phyloP scores from a whole-genome alignment of 495 filamentous ascomycete genomes.

The Pyronema domesticum region DNA sequence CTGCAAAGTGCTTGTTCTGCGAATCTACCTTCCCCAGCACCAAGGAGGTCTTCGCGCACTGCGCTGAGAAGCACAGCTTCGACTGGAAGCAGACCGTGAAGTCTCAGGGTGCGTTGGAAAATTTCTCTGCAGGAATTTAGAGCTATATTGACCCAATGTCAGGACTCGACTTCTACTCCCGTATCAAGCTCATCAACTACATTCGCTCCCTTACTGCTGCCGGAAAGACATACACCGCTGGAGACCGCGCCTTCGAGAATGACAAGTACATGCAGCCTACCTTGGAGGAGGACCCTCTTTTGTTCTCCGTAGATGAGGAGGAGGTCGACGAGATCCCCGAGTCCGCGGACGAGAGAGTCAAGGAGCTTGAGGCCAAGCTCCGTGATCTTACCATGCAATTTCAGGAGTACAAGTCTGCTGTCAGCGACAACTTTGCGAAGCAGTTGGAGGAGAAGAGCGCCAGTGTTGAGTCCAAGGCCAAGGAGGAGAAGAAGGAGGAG shows the following conservation, averaged over 20 bases:
- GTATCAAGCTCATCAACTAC: constrained; percentile 74
- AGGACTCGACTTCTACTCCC: constrained; percentile 67
- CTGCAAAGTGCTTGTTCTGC: constrained; percentile 20
- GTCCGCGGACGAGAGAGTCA: constrained; percentile 34
- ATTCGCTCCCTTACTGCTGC: constrained; percentile 32
- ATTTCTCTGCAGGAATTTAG: neutral
- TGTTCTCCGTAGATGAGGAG: constrained; percentile 65
- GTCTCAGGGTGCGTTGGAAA: constrained; percentile 28
- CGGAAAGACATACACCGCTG: constrained; percentile 1
- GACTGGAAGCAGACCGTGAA: constrained; percentile 52
- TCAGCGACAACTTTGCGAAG: constrained; percentile 33
- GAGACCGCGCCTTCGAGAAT: constrained; percentile 37
- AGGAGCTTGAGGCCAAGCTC: constrained; percentile 51
- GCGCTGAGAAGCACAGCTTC: constrained; percentile 51
- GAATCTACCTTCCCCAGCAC: constrained; percentile 45
- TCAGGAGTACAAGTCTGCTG: constrained; percentile 49
- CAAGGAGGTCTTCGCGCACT: constrained; percentile 57
- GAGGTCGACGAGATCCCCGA: constrained; percentile 25
- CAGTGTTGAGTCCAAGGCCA: neutral
- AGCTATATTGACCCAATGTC: constrained; percentile 1
- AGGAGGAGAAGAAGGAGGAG: constrained; percentile 19
- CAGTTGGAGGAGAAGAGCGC: constrained; percentile 37
- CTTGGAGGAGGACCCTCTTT: constrained; percentile 73
- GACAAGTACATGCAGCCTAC: constrained; percentile 67
- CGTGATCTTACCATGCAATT: constrained; percentile 48